Evolutionary conservation across 179 eudicot species (phyloP).

Genomic region (Nepenthes alata): DNA sequence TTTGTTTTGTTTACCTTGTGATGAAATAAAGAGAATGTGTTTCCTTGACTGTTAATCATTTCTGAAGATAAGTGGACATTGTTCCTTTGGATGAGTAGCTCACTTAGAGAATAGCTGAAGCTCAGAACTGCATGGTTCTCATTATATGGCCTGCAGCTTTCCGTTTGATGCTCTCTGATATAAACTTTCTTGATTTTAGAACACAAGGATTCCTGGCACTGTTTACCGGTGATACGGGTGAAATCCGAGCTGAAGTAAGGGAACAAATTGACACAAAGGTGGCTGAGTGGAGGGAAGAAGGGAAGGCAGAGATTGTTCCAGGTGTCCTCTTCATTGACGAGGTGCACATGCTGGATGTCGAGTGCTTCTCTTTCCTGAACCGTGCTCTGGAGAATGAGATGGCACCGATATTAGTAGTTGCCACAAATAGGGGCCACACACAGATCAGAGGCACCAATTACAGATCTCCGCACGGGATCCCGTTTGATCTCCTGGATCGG

Average conservation of each 20-base stretch:
- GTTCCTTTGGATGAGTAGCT: too few species aligned
- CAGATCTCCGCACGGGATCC: conserved; percentile 91
- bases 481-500: conserved; percentile 85
- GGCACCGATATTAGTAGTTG: conserved; percentile 84
- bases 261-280: conserved; percentile 95
- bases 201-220: conserved; percentile 95
- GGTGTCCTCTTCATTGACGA: conserved; percentile 94
- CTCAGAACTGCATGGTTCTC: too few species aligned
- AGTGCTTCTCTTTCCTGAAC: conserved; percentile 82
- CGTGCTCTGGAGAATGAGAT: conserved; percentile 74
- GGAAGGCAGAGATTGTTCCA: conserved; percentile 89
- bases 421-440: conserved; percentile 85
- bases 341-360: conserved; percentile 92
- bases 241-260: conserved; percentile 92
- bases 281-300: conserved; percentile 98
- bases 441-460: conserved; percentile 83
- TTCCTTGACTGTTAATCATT: too few species aligned
- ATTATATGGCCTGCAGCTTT: background rate
- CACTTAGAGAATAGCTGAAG: too few species aligned
- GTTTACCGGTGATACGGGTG: conserved; percentile 94
- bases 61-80: too few species aligned
- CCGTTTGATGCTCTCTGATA: background rate
- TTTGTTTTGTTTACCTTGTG: too few species aligned
- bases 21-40: too few species aligned
- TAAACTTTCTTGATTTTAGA: conserved; percentile 23